Evolutionary conservation across 2,329 filamentous ascomycete species (phyloP).

Genomic region (Fusarium papillatum): DNA sequence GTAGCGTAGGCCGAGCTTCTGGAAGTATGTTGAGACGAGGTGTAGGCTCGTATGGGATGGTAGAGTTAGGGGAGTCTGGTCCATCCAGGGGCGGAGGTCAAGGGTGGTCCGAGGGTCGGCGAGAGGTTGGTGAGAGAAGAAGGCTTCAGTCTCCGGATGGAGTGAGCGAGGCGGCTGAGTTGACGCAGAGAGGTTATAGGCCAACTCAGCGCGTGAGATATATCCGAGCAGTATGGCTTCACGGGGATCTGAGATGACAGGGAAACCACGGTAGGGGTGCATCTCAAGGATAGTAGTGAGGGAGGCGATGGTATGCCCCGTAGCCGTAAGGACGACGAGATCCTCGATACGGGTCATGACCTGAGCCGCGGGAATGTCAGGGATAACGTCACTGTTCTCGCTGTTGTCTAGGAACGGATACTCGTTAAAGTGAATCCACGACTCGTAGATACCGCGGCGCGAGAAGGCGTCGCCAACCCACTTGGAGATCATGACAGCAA

Average conservation of each 20-base stretch:
- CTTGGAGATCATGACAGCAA: constrained; percentile 97
- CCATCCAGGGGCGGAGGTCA: constrained; percentile 97
- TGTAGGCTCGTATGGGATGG: constrained; percentile 82
- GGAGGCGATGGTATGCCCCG: constrained; percentile 86
- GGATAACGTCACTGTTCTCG: constrained; percentile 79
- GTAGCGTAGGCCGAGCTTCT: constrained; percentile 92
- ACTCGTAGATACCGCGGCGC: constrained; percentile 94
- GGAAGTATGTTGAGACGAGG: constrained; percentile 93
- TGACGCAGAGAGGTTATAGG: constrained; percentile 77
- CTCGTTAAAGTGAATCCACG: constrained; percentile 96
- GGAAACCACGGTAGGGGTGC: constrained; percentile 91
- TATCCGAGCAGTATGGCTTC: constrained; percentile 90
- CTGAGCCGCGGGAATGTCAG: constrained; percentile 87
- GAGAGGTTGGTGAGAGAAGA: constrained; percentile 87
- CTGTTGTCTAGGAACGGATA: constrained; percentile 97
- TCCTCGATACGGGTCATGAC: constrained; percentile 96
- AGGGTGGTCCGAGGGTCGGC: constrained; percentile 83
- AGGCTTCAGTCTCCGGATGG: constrained; percentile 80
- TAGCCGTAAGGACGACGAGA: constrained; percentile 87
- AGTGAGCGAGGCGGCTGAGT: constrained; percentile 70
- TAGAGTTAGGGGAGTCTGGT: constrained; percentile 95
- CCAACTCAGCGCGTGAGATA: constrained; percentile 91
- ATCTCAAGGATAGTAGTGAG: constrained; percentile 79
- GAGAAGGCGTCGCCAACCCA: constrained; percentile 98
- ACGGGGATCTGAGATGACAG: constrained; percentile 84